These are phyloP conservation scores for Tulasnella sp. DNA, from an alignment of 768 basidiomycete genomes.

Conservation along the genomic window DNA sequence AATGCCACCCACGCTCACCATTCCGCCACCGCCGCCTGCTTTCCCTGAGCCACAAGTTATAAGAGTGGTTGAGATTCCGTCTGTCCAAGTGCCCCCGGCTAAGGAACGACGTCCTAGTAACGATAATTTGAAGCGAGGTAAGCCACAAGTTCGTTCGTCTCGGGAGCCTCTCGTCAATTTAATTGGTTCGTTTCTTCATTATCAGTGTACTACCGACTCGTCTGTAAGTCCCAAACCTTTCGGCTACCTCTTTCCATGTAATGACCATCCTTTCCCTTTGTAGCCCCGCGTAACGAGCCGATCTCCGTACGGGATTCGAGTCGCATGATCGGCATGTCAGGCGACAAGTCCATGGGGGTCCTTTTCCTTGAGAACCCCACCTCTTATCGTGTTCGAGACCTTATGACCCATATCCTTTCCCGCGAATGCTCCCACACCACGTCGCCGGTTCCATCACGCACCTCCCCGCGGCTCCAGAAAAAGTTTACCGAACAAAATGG, in stretches of 20 bases:
- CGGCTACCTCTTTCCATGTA: background rate
- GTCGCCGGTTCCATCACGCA: background rate
- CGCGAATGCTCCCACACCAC: conserved; percentile 25
- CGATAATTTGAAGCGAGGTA: conserved; percentile 20
- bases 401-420: conserved; percentile 23
- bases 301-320: conserved; percentile 15
- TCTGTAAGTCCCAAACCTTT: conserved; percentile 4
- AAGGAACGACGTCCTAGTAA: background rate
- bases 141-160: background rate
- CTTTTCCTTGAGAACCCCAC: conserved; percentile 23
- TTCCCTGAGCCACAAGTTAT: conserved; percentile 1
- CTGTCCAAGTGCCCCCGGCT: background rate
- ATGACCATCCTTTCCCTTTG: background rate
- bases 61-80: background rate
- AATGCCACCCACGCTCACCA: background rate
- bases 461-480: conserved; percentile 12
- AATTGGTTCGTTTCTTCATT: background rate
- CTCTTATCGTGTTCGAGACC: conserved; percentile 22
- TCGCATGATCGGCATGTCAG: background rate
- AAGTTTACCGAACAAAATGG: conserved; percentile 19
- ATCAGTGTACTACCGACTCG: conserved; percentile 21
- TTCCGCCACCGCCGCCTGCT: conserved; percentile 2
- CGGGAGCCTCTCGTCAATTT: background rate
- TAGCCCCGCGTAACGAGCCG: conserved; percentile 18
- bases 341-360: conserved; percentile 25